phyloP scores from a whole-genome alignment of 73 alveolate species.

The Durusdinium trenchii region DNA sequence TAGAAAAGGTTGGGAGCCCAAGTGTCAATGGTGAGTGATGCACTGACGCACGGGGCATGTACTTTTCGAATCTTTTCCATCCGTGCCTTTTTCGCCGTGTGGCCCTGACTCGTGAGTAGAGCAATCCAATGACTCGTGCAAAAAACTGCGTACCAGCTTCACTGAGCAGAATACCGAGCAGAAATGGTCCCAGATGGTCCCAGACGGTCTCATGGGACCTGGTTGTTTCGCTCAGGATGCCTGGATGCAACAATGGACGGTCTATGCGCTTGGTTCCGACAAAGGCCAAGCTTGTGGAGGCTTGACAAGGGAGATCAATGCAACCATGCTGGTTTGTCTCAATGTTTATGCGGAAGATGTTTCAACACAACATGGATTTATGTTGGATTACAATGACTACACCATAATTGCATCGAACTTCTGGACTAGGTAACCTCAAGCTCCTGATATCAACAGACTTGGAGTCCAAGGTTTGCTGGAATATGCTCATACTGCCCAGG shows the following conservation, averaged over 20 bases:
- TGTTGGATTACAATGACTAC: not conserved
- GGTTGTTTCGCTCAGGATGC: not conserved
- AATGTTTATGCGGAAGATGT: not conserved
- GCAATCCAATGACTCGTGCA: not conserved
- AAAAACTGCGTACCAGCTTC: not conserved
- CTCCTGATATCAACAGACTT: no score
- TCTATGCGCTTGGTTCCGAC: not conserved
- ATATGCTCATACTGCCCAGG: no score
- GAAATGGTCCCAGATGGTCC: not conserved
- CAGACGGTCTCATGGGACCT: not conserved
- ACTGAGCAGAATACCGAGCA: not conserved
- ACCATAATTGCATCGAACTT: no score
- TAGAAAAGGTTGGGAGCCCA: no score
- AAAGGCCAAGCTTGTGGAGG: not conserved
- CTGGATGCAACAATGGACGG: conserved; percentile 28
- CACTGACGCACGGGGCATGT: not conserved
- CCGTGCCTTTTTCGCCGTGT: not conserved
- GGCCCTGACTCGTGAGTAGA: not conserved
- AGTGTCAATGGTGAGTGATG: no score
- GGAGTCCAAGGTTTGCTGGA: no score
- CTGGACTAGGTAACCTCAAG: no score
- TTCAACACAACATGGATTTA: not conserved
- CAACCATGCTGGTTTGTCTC: not conserved
- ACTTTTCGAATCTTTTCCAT: not conserved
- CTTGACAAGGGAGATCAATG: not conserved